A percentile compares a stretch with the other conserved stretches of the same genome.
phyloP scores from a whole-genome alignment of 352 stramenopile genomes.

The Globisporangium nunn region DNA sequence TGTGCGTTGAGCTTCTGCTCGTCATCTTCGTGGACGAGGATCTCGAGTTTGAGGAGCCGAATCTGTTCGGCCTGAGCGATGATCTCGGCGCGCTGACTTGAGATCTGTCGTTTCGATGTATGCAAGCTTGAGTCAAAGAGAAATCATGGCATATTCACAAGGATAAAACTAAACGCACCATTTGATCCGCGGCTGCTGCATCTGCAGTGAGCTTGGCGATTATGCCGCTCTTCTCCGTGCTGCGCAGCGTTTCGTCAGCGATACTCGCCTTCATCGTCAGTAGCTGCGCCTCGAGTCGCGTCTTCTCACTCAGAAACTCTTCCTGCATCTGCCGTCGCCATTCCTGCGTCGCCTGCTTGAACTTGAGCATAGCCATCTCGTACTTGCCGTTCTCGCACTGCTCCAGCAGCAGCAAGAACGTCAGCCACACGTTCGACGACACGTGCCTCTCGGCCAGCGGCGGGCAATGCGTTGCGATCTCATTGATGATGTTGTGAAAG shows the following conservation, averaged over 20 bases:
- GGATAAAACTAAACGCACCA: constrained; percentile 13
- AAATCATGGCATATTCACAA: no score
- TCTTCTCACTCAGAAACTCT: constrained; percentile 33
- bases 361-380: constrained; percentile 84
- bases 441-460: constrained; percentile 61
- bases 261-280: constrained; percentile 22
- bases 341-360: constrained; percentile 60
- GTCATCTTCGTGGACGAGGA: constrained; percentile 62
- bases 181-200: constrained; percentile 23
- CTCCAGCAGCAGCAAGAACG: constrained; percentile 67
- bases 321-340: constrained; percentile 49
- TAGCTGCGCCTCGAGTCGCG: constrained; percentile 25
- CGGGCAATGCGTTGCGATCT: constrained; percentile 68
- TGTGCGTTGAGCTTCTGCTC: constrained; percentile 54
- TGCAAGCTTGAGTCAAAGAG: not conserved
- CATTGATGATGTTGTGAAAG: constrained; percentile 80
- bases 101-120: constrained; percentile 18
- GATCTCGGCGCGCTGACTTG: constrained; percentile 29
- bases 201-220: constrained; percentile 44
- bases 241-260: constrained; percentile 25
- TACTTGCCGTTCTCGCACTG: constrained; percentile 78
- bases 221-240: constrained; percentile 35
- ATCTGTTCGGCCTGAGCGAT: constrained; percentile 33
- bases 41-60: constrained; percentile 54
- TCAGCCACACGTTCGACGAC: constrained; percentile 74